A percentile compares a stretch with the other conserved stretches of the same genome.
phyloP scores from a whole-genome alignment of 2,329 filamentous ascomycete genomes.

The Scedosporium boydii region DNA sequence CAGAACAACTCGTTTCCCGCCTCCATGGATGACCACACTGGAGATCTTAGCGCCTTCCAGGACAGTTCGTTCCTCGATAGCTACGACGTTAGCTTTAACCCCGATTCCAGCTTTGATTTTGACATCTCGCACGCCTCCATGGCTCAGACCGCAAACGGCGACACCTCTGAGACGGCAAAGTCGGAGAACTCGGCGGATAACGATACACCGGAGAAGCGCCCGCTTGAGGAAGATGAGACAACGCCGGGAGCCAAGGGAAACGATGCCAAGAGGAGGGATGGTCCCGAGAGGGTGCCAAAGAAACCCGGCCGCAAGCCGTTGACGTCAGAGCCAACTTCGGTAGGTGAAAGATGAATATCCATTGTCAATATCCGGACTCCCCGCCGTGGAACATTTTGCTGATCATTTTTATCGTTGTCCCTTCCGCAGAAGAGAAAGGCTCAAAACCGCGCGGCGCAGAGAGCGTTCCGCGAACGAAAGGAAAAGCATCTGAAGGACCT shows the following conservation, averaged over 20 bases:
- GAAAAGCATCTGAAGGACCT: constrained; percentile 83
- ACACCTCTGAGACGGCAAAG: constrained; percentile 51
- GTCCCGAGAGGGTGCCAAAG: constrained; percentile 78
- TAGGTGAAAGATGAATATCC: constrained; percentile 43
- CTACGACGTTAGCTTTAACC: constrained; percentile 69
- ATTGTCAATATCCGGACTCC: not conserved
- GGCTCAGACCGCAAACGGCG: constrained; percentile 50
- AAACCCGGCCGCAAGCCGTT: constrained; percentile 94
- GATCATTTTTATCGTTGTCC: not conserved
- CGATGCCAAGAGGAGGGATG: constrained; percentile 64
- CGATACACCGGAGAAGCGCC: constrained; percentile 56
- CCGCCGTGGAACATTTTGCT: not conserved
- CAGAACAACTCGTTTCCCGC: constrained; percentile 40
- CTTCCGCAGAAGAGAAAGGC: constrained; percentile 76
- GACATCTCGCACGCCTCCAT: constrained; percentile 35
- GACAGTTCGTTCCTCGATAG: constrained; percentile 73
- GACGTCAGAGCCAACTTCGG: constrained; percentile 89
- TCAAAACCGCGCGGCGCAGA: constrained; percentile 85
- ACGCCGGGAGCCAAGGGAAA: constrained; percentile 25
- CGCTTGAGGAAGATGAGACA: constrained; percentile 62
- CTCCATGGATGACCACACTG: constrained; percentile 28
- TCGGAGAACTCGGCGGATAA: constrained; percentile 46
- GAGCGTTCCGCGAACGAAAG: constrained; percentile 89
- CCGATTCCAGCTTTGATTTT: constrained; percentile 68
- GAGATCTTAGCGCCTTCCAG: constrained; percentile 36